These are phyloP conservation scores for Trichoderma sp. DNA, from an alignment of 2,329 filamentous ascomycete species.

Conservation along the genomic window DNA sequence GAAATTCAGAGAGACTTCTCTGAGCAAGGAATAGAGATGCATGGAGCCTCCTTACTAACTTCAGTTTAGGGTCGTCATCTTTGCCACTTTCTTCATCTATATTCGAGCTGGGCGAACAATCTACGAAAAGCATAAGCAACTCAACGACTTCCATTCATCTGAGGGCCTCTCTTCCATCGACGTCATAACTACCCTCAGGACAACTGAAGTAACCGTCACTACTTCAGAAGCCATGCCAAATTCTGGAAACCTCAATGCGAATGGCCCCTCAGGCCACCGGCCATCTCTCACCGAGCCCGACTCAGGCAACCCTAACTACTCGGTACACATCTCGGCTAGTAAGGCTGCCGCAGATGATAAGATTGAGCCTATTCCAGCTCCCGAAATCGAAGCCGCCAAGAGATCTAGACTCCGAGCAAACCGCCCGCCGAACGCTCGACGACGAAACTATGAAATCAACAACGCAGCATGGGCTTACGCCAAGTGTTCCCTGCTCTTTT, in stretches of 20 bases:
- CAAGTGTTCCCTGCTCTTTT: conserved; percentile 71
- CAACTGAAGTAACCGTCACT: conserved; percentile 66
- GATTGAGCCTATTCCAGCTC: conserved; percentile 34
- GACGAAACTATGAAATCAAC: conserved; percentile 54
- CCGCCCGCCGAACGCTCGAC: conserved; percentile 30
- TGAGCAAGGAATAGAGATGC: no score
- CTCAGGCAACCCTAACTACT: conserved; percentile 43
- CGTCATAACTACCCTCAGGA: conserved; percentile 53
- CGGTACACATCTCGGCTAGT: conserved; percentile 52
- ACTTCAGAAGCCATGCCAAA: conserved; percentile 44
- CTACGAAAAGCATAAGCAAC: conserved; percentile 65
- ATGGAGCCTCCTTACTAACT: not conserved
- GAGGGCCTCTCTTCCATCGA: conserved; percentile 48
- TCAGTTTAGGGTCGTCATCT: conserved; percentile 57
- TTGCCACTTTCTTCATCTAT: conserved; percentile 66
- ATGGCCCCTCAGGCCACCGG: conserved; percentile 26
- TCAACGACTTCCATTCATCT: conserved; percentile 56
- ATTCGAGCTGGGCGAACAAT: conserved; percentile 66
- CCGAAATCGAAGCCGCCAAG: not conserved
- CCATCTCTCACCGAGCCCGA: conserved; percentile 21
- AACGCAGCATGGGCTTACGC: conserved; percentile 69
- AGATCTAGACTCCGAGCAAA: not conserved
- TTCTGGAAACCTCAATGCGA: conserved; percentile 30
- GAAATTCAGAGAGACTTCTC: not conserved
- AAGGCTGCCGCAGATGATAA: conserved; percentile 28